These are phyloP conservation scores for Byssochlamys sp. DNA, from an alignment of 2,329 filamentous ascomycete species.

Conservation along the genomic window DNA sequence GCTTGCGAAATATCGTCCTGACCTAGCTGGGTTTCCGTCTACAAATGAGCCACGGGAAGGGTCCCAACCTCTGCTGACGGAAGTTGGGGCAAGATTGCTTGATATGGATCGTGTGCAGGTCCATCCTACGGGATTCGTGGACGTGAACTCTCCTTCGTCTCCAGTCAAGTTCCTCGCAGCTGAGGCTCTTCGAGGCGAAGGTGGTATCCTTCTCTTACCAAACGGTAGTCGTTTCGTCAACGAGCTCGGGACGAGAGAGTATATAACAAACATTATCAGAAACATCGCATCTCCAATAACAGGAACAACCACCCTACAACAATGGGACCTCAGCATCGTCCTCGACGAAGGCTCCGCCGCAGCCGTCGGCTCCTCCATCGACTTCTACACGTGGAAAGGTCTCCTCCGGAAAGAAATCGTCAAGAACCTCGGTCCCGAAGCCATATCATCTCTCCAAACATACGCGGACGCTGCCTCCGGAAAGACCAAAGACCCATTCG, in stretches of 20 bases:
- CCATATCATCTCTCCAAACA: constrained; percentile 37
- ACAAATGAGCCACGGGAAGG: constrained; percentile 53
- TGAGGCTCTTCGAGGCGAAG: constrained; percentile 54
- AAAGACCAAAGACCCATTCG: constrained; percentile 35
- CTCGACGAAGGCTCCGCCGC: constrained; percentile 51
- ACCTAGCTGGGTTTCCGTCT: constrained; percentile 51
- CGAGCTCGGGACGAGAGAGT: constrained; percentile 52
- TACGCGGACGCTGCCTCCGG: constrained; percentile 42
- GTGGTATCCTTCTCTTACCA: constrained; percentile 44
- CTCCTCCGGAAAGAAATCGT: constrained; percentile 50
- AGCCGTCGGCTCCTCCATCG: constrained; percentile 46
- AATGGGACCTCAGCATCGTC: constrained; percentile 52
- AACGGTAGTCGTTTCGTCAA: constrained; percentile 48
- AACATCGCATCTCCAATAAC: constrained; percentile 17
- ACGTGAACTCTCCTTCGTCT: constrained; percentile 38
- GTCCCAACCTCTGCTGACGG: constrained; percentile 38
- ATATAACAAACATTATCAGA: constrained; percentile 47
- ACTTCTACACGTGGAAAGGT: constrained; percentile 56
- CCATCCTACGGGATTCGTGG: constrained; percentile 57
- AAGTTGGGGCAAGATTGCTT: constrained; percentile 31
- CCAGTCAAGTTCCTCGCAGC: constrained; percentile 55
- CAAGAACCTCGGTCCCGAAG: constrained; percentile 36
- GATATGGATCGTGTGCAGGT: constrained; percentile 50
- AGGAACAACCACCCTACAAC: constrained; percentile 25
- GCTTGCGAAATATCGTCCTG: constrained; percentile 48